Evolutionary conservation across 495 filamentous ascomycete species (phyloP), one percentile per base, ranked within the genome.

Genomic region (Neurospora sp.): DNA sequence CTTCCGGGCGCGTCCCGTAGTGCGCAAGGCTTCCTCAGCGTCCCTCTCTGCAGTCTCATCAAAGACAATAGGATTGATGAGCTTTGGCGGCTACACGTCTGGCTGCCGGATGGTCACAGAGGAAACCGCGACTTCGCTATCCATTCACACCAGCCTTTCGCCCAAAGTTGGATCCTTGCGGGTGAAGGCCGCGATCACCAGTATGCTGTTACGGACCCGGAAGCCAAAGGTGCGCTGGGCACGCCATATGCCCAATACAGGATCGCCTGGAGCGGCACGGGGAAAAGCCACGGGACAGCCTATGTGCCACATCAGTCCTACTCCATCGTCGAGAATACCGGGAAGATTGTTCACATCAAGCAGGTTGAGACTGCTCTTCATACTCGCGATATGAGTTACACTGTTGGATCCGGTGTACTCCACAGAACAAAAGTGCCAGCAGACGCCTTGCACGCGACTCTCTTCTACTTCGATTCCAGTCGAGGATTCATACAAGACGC

Each of bases 141-240:
- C n/a, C 78, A 78, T 72, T 75, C 77, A 6, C 78, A 80, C 62
- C 78, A 80, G 39, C 46, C 71, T 12, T 74, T 73, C 35, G 75
- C 70, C 0, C 78, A 78, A 41, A 80, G 78, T 35, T 80, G 78
- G 78, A 72, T 80, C 11, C 42, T 80, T 12, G 77, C 77, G n/a
- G 78, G 78, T 12, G 71, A 77, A 39, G 78, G 77, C 16, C 71
- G 12, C 40, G 78, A 78, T 37, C 46, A 75, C 27, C 35, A 44
- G 20, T 78, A 73, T 66, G 16, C 11, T 2, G 54, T 70, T 40
- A 39, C n/a, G 72, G 40, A 72, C 16, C n/a, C 31, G 5, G 38
- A 39, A n/a, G 54, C 54, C 54, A 62, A 62, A 16, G 23, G 54
- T 31, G 54, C 23, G 54, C 23, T 62, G 54, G 20, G 39, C 39